Evolutionary conservation across 2,329 filamentous ascomycete genomes (phyloP).

Genomic region (Penicillium sp.): DNA sequence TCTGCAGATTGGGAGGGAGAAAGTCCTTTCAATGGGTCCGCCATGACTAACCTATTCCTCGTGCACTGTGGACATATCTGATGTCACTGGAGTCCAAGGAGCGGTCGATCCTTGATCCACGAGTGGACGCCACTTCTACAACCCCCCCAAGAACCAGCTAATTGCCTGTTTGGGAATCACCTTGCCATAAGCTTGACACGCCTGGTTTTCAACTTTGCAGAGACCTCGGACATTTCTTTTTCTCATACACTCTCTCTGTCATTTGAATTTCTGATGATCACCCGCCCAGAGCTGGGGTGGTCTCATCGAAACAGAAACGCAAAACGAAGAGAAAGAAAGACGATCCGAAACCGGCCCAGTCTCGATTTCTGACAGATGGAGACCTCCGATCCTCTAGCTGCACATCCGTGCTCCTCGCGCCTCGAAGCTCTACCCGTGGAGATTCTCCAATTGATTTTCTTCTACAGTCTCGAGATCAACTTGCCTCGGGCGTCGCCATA

Average conservation of each 20-base stretch:
- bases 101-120: background rate
- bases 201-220: too few relatives aligned
- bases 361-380: constrained; percentile 13
- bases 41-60: background rate
- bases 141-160: too few relatives aligned
- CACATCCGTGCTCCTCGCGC: constrained; percentile 21
- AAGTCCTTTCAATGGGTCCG: background rate
- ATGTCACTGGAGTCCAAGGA: constrained; percentile 7
- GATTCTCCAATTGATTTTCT: constrained; percentile 48
- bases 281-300: too few relatives aligned
- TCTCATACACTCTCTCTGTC: too few relatives aligned
- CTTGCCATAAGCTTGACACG: too few relatives aligned
- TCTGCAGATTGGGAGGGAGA: too few relatives aligned
- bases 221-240: too few relatives aligned
- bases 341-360: background rate
- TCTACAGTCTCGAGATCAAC: constrained; percentile 44
- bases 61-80: background rate
- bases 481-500: constrained; percentile 40
- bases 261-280: too few relatives aligned
- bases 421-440: constrained; percentile 45
- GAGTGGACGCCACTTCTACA: too few relatives aligned
- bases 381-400: constrained; percentile 3
- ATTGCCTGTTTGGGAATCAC: too few relatives aligned
- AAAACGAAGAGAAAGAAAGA: too few relatives aligned
- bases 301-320: too few relatives aligned